These are phyloP conservation scores for Verticillium albo-atrum DNA, from an alignment of 2,329 filamentous ascomycete genomes.

Conservation along the genomic window DNA sequence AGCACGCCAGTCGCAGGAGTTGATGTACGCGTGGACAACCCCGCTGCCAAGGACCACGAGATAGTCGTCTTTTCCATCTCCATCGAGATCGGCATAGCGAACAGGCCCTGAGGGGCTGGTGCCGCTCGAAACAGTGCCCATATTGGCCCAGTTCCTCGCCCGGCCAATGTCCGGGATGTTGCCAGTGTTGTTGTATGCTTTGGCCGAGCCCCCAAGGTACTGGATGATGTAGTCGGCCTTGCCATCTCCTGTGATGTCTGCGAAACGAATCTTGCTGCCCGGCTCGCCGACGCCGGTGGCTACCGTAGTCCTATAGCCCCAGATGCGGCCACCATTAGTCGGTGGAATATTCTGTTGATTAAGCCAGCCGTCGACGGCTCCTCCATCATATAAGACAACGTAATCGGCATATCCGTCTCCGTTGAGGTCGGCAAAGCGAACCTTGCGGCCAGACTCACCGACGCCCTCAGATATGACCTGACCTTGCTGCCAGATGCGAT, in stretches of 20 bases:
- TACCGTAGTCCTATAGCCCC: not conserved
- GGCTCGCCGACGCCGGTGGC: conserved; percentile 10
- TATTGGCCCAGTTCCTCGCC: not conserved
- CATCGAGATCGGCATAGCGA: conserved; percentile 11
- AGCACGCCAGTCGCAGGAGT: not conserved
- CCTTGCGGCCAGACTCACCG: conserved; percentile 10
- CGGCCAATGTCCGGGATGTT: conserved; percentile 2
- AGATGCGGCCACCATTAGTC: not conserved
- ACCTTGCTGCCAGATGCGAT: not conserved
- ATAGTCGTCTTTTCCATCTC: conserved; percentile 13
- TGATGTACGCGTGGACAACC: conserved; percentile 10
- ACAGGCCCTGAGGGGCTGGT: not conserved
- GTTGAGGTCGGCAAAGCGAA: conserved; percentile 8
- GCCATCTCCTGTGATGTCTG: not conserved
- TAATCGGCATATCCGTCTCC: conserved; percentile 9
- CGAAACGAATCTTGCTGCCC: conserved; percentile 10
- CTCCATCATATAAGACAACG: conserved; percentile 12
- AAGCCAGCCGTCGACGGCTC: conserved; percentile 12
- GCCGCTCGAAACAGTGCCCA: conserved; percentile 1
- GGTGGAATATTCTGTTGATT: conserved; percentile 6
- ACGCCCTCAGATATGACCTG: conserved; percentile 5
- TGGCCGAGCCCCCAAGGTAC: conserved; percentile 14
- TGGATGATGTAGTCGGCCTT: conserved; percentile 12
- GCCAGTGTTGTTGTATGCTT: conserved; percentile 9
- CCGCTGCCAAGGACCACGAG: conserved; percentile 7